phyloP scores from a whole-genome alignment of 192 early-diverging fungal genomes.

The Podochytrium sp. region DNA sequence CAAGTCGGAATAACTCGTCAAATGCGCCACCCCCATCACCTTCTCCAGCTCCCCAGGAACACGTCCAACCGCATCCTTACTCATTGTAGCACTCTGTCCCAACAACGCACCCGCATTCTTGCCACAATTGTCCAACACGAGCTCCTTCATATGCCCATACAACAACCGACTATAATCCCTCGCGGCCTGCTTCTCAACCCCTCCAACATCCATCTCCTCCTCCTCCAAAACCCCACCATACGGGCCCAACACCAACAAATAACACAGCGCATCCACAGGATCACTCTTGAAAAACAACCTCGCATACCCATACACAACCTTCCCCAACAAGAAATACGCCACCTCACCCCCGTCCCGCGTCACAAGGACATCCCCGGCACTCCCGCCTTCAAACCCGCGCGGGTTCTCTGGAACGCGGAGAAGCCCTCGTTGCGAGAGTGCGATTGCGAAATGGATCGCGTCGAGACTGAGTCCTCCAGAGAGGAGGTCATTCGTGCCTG shows the following conservation, averaged over 20 bases:
- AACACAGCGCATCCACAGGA: slow-evolving; percentile 62
- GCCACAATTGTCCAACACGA: slow-evolving; percentile 66
- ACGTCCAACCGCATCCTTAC: slow-evolving; percentile 31
- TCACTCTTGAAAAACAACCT: slow-evolving; percentile 43
- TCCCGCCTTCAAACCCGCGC: slow-evolving; percentile 42
- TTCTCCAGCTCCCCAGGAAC: slow-evolving; percentile 63
- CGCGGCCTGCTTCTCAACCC: not conserved
- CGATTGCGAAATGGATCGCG: slow-evolving; percentile 89
- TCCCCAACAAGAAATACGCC: slow-evolving; percentile 54
- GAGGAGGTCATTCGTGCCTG: not conserved
- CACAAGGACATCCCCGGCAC: slow-evolving; percentile 8
- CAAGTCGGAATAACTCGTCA: slow-evolving; percentile 63
- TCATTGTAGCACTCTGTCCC: slow-evolving; percentile 16
- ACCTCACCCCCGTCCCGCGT: slow-evolving; percentile 21
- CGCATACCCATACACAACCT: slow-evolving; percentile 53
- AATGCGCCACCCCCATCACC: slow-evolving; percentile 64
- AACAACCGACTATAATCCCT: slow-evolving; percentile 56
- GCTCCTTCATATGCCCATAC: slow-evolving; percentile 59
- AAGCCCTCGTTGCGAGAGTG: slow-evolving; percentile 77
- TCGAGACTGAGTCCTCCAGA: slow-evolving; percentile 62
- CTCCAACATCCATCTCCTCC: not conserved
- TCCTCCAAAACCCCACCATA: slow-evolving; percentile 42
- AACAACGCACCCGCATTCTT: slow-evolving; percentile 43
- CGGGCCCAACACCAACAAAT: slow-evolving; percentile 63
- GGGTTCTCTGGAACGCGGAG: slow-evolving; percentile 70